Base-by-base conservation (phyloP, 176 grass and related monocot genomes). In the Oryza australiensis region DNA sequence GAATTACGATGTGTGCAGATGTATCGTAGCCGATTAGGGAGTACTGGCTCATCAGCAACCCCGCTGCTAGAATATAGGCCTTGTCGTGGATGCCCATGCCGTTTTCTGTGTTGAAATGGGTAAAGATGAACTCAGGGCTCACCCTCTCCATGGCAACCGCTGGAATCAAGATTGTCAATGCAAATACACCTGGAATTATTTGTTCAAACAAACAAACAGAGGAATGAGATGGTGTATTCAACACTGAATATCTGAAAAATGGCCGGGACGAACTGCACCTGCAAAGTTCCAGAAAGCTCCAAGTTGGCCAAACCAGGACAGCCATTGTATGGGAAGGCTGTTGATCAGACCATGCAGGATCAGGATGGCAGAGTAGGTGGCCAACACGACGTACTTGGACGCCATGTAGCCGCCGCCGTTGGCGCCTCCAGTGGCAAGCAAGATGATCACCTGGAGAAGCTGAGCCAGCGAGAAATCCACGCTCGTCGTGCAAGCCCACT, bases 1-100 rank as follows among this genome's bases (percentile, higher is more conserved):
- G n/a, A n/a, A n/a, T n/a, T n/a, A n/a, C n/a, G n/a, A n/a, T n/a
- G n/a, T n/a, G n/a, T n/a, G n/a, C n/a, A n/a, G n/a, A 45, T 10
- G 80, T 88, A 83, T 95, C 93, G 3, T 95, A 95, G 70, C 90
- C 93, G n/a, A 74, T 64, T 14, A 90, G n/a, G 1, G 90, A 82
- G 45, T 92, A 95, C 79, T 95, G 90, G 74, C 93, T 95, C 79
- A 90, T 88, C 12, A 95, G 29, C 26, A 95, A 30, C 26, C 93
- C 93, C 66, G 90, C 70, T 1, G 78, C 89, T n/a, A 92, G 81
- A 59, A 92, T 92, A 37, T 95, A 95, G 48, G 79, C 29, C 15
- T 85, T 92, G 63, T 16, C 13, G 26, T 88, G 57, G 51, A 95
- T 72, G 16, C 93, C 93, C 75, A 35, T 48, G 74, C 76, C 82